Evolutionary conservation across 2,329 filamentous ascomycete genomes (phyloP).

Genomic region (Scortechinia acanthostroma): DNA sequence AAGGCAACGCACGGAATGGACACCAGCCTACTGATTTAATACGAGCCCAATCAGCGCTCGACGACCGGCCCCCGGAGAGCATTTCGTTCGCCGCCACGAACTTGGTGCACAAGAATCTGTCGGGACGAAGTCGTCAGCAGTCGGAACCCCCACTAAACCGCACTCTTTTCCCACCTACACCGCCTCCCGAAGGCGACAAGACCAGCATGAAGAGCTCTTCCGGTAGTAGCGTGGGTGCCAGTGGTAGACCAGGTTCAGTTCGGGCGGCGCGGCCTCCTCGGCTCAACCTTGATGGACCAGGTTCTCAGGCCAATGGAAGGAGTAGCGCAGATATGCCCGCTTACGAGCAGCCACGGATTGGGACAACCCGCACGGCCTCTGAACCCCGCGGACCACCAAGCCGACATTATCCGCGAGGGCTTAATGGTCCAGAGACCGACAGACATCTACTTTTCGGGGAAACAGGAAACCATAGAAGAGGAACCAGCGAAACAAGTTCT

Average conservation of each 20-base stretch:
- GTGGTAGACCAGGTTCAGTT: not conserved
- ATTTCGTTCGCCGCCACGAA: constrained; percentile 90
- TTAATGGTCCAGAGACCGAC: constrained; percentile 27
- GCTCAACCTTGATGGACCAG: not conserved
- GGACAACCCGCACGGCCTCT: constrained; percentile 54
- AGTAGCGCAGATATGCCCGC: not conserved
- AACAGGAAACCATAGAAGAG: constrained; percentile 22
- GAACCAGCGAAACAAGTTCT: not conserved
- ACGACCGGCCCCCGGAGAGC: constrained; percentile 76
- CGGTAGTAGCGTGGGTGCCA: not conserved
- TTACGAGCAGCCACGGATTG: constrained; percentile 46
- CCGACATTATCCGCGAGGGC: constrained; percentile 44
- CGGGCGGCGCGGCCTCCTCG: not conserved
- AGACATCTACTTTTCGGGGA: constrained; percentile 32
- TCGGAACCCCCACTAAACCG: constrained; percentile 75
- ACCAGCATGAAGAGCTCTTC: not conserved
- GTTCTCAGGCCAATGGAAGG: not conserved
- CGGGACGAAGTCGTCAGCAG: constrained; percentile 75
- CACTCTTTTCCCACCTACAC: constrained; percentile 93
- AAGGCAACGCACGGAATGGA: constrained; percentile 20
- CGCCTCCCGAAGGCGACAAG: constrained; percentile 64
- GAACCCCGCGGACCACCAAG: constrained; percentile 55
- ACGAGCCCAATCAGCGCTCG: constrained; percentile 90
- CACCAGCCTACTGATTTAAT: constrained; percentile 81
- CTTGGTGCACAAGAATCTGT: constrained; percentile 77